Conservation (phyloP, 257 asterid genomes). For the Salvia hispanica region DNA sequence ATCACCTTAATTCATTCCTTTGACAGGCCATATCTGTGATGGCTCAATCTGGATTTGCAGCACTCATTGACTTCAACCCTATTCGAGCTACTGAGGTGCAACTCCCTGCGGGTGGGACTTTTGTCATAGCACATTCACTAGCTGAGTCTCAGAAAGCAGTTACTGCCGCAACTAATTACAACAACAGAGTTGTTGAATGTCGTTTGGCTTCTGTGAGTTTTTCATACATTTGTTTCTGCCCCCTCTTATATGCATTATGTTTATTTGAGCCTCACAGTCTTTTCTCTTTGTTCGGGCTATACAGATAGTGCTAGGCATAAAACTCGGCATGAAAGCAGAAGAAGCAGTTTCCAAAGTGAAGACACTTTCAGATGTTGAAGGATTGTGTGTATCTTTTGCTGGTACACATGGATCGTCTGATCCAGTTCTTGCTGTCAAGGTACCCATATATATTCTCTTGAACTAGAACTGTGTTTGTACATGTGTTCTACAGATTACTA, state of each 20-base stretch:
- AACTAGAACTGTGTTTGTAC: too few species aligned
- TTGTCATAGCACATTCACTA: slow-evolving; percentile 85
- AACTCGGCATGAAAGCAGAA: slow-evolving; percentile 75
- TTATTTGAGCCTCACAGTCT: slow-evolving; percentile 4
- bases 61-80: slow-evolving; percentile 94
- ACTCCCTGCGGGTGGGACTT: slow-evolving; percentile 88
- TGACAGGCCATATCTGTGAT: slow-evolving; percentile 89
- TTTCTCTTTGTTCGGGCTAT: slow-evolving; percentile 7
- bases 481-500: too few species aligned
- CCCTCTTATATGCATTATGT: background rate
- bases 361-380: slow-evolving; percentile 94
- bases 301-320: slow-evolving; percentile 81
- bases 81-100: slow-evolving; percentile 83
- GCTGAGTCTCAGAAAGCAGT: slow-evolving; percentile 97
- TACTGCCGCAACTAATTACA: slow-evolving; percentile 92
- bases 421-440: slow-evolving; percentile 86
- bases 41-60: slow-evolving; percentile 95
- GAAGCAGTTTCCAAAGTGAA: slow-evolving; percentile 70
- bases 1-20: slow-evolving; percentile 11
- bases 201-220: slow-evolving; percentile 84
- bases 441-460: slow-evolving; percentile 20
- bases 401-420: slow-evolving; percentile 69
- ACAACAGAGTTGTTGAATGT: slow-evolving; percentile 94
- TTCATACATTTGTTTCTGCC: background rate
- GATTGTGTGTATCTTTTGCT: slow-evolving; percentile 71